Percentiles rank a stretch among this genome's conserved stretches.
Evolutionary conservation across 2,329 filamentous ascomycete species (phyloP).

Genomic region (Sarocladium strictum): DNA sequence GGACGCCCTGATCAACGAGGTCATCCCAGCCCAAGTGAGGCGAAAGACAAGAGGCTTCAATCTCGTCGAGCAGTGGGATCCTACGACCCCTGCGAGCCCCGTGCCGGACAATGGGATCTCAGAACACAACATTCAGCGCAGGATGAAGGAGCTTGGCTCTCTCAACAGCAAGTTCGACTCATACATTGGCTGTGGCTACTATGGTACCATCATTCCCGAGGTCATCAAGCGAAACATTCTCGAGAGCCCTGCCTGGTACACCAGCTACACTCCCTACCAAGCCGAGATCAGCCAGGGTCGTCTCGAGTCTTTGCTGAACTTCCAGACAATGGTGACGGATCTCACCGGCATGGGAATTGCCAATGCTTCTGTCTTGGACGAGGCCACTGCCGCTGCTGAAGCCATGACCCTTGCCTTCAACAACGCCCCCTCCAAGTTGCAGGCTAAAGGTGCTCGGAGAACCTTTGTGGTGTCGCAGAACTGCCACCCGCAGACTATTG

Average conservation of each 20-base stretch:
- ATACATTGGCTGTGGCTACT: constrained; percentile 85
- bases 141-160: constrained; percentile 45
- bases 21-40: constrained; percentile 68
- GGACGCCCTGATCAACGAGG: constrained; percentile 79
- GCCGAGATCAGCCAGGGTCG: constrained; percentile 95
- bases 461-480: constrained; percentile 78
- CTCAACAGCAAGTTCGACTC: constrained; percentile 45
- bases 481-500: constrained; percentile 79
- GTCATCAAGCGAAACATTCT: constrained; percentile 91
- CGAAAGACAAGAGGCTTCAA: constrained; percentile 20
- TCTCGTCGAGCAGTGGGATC: constrained; percentile 23
- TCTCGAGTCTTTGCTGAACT: constrained; percentile 87
- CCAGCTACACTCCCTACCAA: constrained; percentile 95
- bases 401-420: constrained; percentile 92
- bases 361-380: constrained; percentile 86
- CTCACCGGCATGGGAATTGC: constrained; percentile 81
- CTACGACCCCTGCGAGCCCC: constrained; percentile 16
- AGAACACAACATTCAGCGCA: constrained; percentile 22
- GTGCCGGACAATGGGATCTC: constrained; percentile 19
- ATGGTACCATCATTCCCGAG: constrained; percentile 75
- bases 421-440: constrained; percentile 55
- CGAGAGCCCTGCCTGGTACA: constrained; percentile 95
- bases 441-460: constrained; percentile 70
- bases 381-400: constrained; percentile 87
- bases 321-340: constrained; percentile 90